Percentiles rank a stretch among this genome's conserved stretches.
These are phyloP conservation scores for Phytophthora colocasiae DNA, from an alignment of 352 stramenopile genomes.

Conservation along the genomic window DNA sequence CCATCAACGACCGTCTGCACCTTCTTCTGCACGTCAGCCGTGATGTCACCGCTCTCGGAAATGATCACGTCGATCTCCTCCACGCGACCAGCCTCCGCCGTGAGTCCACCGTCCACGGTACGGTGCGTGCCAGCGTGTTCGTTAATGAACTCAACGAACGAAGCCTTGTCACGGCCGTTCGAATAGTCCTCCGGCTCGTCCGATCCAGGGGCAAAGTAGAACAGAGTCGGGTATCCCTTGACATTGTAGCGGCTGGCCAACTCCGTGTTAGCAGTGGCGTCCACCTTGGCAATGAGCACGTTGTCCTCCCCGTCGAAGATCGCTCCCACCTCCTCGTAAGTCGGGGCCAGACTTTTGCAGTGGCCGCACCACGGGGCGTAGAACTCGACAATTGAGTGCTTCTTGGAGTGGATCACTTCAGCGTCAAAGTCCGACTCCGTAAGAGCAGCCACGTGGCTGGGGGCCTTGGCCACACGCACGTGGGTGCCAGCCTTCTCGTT, in stretches of 20 bases:
- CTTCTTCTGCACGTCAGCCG: conserved; percentile 70
- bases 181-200: conserved; percentile 89
- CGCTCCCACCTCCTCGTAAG: conserved; percentile 87
- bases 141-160: conserved; percentile 93
- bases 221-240: conserved; percentile 92
- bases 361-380: conserved; percentile 95
- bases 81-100: conserved; percentile 75
- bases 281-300: conserved; percentile 87
- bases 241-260: conserved; percentile 86
- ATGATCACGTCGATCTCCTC: conserved; percentile 88
- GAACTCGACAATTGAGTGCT: conserved; percentile 93
- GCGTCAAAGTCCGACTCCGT: conserved; percentile 75
- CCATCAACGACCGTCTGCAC: conserved; percentile 74
- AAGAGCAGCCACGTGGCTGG: conserved; percentile 72
- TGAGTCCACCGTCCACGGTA: conserved; percentile 79
- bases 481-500: conserved; percentile 81
- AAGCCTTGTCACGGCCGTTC: conserved; percentile 81
- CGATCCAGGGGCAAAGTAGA: conserved; percentile 89
- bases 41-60: conserved; percentile 75
- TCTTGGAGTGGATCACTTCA: conserved; percentile 83
- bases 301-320: conserved; percentile 81
- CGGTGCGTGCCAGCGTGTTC: conserved; percentile 89
- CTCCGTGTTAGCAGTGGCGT: conserved; percentile 69
- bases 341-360: conserved; percentile 92
- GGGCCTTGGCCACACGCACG: conserved; percentile 73